Evolutionary conservation across 805 yeast species (phyloP), one percentile per base, ranked within the genome.

Genomic region (Myxozyma melibiosi): DNA sequence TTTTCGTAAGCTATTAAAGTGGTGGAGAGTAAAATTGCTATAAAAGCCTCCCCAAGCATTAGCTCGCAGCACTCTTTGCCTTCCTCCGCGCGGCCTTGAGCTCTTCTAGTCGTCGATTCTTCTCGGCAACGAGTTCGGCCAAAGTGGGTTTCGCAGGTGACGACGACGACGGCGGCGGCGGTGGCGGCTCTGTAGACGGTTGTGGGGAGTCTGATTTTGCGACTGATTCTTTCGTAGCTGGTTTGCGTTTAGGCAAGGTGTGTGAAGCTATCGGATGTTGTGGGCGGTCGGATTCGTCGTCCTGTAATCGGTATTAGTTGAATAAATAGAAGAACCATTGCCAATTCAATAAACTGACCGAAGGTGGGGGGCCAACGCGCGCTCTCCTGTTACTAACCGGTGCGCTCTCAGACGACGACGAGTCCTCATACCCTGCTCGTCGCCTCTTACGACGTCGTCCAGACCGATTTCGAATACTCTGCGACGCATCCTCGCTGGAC

Each of bases 121-220:
- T 45, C 18, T 39, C 50, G 34, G 50, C 50, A 14, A 45, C 50
- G 7, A 45, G 40, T 11, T 45, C 50, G 33, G 33, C 50, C 11
- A 45, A 20, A 7, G 40, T 45, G n/a, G 30, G 40, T n/a, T 45
- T 45, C 30, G 34, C 33, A 25, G 44, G 27, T 30, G 34, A 38
- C 13, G 27, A 11, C 11, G 33, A 30, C 33, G 33, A 30, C 33
- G 11, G 33, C 33, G 11, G 33, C 33, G 33, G 11, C 33, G 33
- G 33, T 30, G 11, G 33, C 7, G 7, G n/a, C n/a, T n/a, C n/a
- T n/a, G n/a, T n/a, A n/a, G n/a, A n/a, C n/a, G n/a, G n/a, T n/a
- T n/a, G n/a, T n/a, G n/a, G n/a, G n/a, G 43, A 22, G 20, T 7
- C 20, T 22, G 43, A 9, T 18, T 20, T n/a, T 39, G 24, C 20